Conservation (phyloP, 2,329 filamentous ascomycete genomes). For the Plenodomus lindquistii region DNA sequence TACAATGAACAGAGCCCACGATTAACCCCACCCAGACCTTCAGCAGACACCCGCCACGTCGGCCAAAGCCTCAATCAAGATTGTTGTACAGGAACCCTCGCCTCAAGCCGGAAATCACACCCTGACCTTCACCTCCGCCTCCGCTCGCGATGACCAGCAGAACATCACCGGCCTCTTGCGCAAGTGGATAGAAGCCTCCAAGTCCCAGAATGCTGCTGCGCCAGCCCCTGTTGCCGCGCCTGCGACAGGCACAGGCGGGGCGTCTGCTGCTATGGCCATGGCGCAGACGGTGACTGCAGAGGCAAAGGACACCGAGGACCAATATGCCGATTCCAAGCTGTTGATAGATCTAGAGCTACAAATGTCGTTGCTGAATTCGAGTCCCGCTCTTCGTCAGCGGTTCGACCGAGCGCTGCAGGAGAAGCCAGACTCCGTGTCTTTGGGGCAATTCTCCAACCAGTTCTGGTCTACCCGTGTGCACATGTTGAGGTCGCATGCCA, state of each 20-base stretch:
- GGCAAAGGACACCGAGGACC: slow-evolving; percentile 59
- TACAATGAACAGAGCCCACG: slow-evolving; percentile 2
- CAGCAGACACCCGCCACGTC: slow-evolving; percentile 91
- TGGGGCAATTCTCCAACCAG: slow-evolving; percentile 81
- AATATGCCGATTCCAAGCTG: slow-evolving; percentile 81
- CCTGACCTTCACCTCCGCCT: slow-evolving; percentile 84
- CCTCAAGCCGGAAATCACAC: slow-evolving; percentile 71
- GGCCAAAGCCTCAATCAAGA: slow-evolving; percentile 90
- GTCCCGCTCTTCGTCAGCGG: slow-evolving; percentile 74
- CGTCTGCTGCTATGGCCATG: slow-evolving; percentile 74
- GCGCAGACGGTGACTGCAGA: slow-evolving; percentile 63
- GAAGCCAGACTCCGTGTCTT: slow-evolving; percentile 82
- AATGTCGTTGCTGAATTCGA: slow-evolving; percentile 82
- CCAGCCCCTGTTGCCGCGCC: slow-evolving; percentile 35
- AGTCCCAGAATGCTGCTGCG: slow-evolving; percentile 51
- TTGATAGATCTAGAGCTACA: slow-evolving; percentile 81
- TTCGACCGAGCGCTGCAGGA: slow-evolving; percentile 83
- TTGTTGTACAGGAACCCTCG: slow-evolving; percentile 72
- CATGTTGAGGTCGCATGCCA: slow-evolving; percentile 84
- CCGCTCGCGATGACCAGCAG: slow-evolving; percentile 82
- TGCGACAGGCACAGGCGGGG: slow-evolving; percentile 24
- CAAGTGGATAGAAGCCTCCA: slow-evolving; percentile 71
- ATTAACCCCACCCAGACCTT: slow-evolving; percentile 63
- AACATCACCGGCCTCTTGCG: slow-evolving; percentile 81
- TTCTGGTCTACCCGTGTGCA: slow-evolving; percentile 93